phyloP scores from a whole-genome alignment of 2,329 filamentous ascomycete species.

The Furcasterigmium furcatum region DNA sequence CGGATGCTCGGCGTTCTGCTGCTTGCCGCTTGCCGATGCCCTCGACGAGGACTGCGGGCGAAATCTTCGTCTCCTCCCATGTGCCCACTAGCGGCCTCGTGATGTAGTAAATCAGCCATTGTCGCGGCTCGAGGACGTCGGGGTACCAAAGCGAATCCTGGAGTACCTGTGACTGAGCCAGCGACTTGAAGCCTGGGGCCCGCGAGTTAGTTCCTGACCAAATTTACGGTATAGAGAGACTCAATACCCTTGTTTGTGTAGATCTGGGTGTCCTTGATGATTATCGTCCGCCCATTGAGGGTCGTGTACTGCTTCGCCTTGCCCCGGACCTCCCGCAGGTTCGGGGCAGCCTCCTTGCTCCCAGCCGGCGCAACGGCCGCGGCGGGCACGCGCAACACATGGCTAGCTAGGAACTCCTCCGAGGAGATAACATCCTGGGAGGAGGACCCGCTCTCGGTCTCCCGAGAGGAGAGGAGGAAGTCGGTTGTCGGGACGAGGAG shows the following conservation, averaged over 20 bases:
- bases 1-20: slow-evolving; percentile 30
- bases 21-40: slow-evolving; percentile 35
- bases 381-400: slow-evolving; percentile 82
- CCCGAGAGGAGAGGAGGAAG: slow-evolving; percentile 81
- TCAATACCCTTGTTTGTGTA: slow-evolving; percentile 98
- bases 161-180: slow-evolving; percentile 85
- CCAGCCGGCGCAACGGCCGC: slow-evolving; percentile 44
- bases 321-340: slow-evolving; percentile 79
- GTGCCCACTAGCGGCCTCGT: slow-evolving; percentile 81
- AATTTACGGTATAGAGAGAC: no score
- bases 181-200: slow-evolving; percentile 75
- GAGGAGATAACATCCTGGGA: slow-evolving; percentile 80
- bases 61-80: slow-evolving; percentile 72
- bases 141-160: slow-evolving; percentile 85
- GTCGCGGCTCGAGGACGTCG: slow-evolving; percentile 81
- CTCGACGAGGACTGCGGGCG: slow-evolving; percentile 58
- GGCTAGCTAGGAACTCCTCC: slow-evolving; percentile 94
- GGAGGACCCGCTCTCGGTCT: slow-evolving; percentile 75
- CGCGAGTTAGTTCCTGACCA: slow-evolving; percentile 2
- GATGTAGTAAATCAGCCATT: slow-evolving; percentile 97
- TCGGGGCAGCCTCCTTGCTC: slow-evolving; percentile 56
- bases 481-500: slow-evolving; percentile 93
- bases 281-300: slow-evolving; percentile 85
- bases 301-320: slow-evolving; percentile 96
- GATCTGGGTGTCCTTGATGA: slow-evolving; percentile 88